A percentile compares a stretch with the other conserved stretches of the same genome.
Evolutionary conservation across 176 grass and related monocot genomes (phyloP).

Genomic region (Phoenix roebelenii): DNA sequence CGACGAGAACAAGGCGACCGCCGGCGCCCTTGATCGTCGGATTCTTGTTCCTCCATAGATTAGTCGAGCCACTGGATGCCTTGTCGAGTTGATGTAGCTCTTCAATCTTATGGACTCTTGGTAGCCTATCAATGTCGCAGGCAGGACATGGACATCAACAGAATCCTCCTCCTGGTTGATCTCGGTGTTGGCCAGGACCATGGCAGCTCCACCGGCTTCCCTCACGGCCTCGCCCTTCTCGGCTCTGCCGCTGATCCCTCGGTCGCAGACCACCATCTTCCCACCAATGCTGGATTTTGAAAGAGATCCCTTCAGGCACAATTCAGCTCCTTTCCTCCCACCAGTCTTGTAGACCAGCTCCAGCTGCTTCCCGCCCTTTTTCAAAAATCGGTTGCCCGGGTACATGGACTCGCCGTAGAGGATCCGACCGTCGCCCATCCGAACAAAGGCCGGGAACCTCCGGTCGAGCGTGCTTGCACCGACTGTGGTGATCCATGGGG

Average conservation of each 20-base stretch:
- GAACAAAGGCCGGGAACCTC: conserved; percentile 57
- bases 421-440: conserved; percentile 43
- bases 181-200: conserved; percentile 74
- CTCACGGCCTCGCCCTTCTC: conserved; percentile 72
- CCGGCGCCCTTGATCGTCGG: conserved; percentile 37
- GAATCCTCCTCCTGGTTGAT: conserved; percentile 75
- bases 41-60: conserved; percentile 60
- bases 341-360: conserved; percentile 50
- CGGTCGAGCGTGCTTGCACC: conserved; percentile 58
- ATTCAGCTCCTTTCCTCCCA: conserved; percentile 41
- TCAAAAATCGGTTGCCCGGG: conserved; percentile 45
- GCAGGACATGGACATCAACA: conserved; percentile 70
- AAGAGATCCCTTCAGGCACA: conserved; percentile 61
- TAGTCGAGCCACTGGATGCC: conserved; percentile 29
- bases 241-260: conserved; percentile 54
- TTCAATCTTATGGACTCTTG: conserved; percentile 46
- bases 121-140: conserved; percentile 54
- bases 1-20: conserved; percentile 65
- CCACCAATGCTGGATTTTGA: conserved; percentile 37
- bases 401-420: conserved; percentile 92
- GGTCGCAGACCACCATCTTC: conserved; percentile 78
- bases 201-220: conserved; percentile 50
- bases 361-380: conserved; percentile 56
- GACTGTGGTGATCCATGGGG: conserved; percentile 67
- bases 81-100: conserved; percentile 48